phyloP scores from a whole-genome alignment of 2,329 filamentous ascomycete species.

The Sporothrix inflata region DNA sequence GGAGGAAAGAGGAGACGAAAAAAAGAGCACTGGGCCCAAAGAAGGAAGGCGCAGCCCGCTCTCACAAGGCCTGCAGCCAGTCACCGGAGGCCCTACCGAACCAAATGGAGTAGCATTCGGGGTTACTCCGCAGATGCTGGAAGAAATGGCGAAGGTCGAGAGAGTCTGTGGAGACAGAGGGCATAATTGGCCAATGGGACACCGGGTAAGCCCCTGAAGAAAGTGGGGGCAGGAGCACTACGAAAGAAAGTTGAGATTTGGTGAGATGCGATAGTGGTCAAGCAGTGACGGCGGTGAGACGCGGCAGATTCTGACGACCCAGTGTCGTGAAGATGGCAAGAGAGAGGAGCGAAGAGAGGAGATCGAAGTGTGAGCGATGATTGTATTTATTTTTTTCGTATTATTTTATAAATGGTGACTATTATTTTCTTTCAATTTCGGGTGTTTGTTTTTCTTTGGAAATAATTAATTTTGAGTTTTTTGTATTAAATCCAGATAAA shows the following conservation, averaged over 20 bases:
- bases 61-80: neutral
- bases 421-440: no score
- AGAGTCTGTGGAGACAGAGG: neutral
- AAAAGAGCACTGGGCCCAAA: neutral
- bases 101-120: slow-evolving; percentile 18
- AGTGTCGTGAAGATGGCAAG: neutral
- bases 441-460: no score
- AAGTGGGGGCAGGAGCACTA: neutral
- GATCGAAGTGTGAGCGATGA: no score
- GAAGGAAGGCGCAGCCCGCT: slow-evolving; percentile 14
- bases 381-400: no score
- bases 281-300: neutral
- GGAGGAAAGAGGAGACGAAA: neutral
- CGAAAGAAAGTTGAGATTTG: slow-evolving; percentile 5
- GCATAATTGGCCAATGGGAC: slow-evolving; percentile 30
- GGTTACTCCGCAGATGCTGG: slow-evolving; percentile 15
- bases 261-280: neutral
- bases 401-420: no score
- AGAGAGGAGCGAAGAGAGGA: no score
- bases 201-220: slow-evolving; percentile 30
- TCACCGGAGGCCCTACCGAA: neutral
- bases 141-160: neutral
- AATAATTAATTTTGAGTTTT: no score
- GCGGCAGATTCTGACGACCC: neutral
- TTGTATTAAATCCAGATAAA: no score